phyloP scores from a whole-genome alignment of 1,284 basidiomycete species.

The Ustilago crameri region DNA sequence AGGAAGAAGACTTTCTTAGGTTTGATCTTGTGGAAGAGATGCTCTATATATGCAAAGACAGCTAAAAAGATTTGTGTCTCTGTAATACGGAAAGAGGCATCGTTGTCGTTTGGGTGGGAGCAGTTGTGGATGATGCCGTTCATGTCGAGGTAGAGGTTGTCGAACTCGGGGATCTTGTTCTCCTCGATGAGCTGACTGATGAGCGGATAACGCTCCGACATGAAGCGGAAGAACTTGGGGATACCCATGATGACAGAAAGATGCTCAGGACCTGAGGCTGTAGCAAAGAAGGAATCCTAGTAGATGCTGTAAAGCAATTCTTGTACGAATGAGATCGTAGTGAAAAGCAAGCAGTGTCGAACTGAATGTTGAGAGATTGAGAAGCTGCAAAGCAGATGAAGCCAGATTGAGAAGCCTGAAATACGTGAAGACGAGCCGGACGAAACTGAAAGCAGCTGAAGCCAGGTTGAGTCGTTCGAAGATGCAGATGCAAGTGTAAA shows the following conservation, averaged over 20 bases:
- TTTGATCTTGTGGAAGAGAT: slow-evolving; percentile 95
- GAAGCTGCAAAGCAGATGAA: not conserved
- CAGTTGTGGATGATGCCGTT: slow-evolving; percentile 92
- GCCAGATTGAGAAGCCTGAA: not conserved
- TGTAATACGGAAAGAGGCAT: slow-evolving; percentile 88
- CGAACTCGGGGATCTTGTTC: slow-evolving; percentile 90
- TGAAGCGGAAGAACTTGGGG: slow-evolving; percentile 73
- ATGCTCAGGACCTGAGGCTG: slow-evolving; percentile 11
- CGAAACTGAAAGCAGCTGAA: not conserved
- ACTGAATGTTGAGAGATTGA: not conserved
- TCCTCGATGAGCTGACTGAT: slow-evolving; percentile 97
- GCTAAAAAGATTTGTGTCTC: slow-evolving; percentile 98
- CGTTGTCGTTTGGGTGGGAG: slow-evolving; percentile 87
- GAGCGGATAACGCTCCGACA: slow-evolving; percentile 91
- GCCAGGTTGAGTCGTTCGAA: not conserved
- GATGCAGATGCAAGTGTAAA: slow-evolving; percentile 29
- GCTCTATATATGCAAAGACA: slow-evolving; percentile 96
- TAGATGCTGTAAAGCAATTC: not conserved
- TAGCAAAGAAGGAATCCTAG: slow-evolving; percentile 2
- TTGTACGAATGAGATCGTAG: too few species aligned
- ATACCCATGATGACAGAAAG: slow-evolving; percentile 57
- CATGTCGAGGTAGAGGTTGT: slow-evolving; percentile 93
- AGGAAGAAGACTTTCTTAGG: slow-evolving; percentile 90
- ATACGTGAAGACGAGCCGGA: not conserved
- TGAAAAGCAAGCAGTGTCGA: not conserved